phyloP scores from a whole-genome alignment of 148 eudicot species.

The Silene latifolia region DNA sequence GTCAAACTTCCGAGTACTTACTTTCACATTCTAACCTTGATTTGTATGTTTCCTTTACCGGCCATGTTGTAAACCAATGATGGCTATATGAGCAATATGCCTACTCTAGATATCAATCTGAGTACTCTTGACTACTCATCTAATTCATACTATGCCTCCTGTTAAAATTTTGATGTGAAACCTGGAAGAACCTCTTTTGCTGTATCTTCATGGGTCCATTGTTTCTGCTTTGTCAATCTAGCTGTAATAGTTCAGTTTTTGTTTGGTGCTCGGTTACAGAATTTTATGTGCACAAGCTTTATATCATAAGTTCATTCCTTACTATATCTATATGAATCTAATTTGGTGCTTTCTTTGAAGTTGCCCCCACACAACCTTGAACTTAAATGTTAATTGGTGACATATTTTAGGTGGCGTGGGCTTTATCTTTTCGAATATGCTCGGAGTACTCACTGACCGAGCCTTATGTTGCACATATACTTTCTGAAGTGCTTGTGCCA shows the following conservation, averaged over 20 bases:
- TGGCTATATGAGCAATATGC: not conserved
- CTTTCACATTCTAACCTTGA: not conserved
- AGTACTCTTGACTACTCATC: not conserved
- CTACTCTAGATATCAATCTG: not conserved
- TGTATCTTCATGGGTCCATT: not conserved
- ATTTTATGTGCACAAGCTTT: not conserved
- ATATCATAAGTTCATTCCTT: not conserved
- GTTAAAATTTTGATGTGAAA: not conserved
- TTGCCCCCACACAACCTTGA: not conserved
- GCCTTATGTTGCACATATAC: slow-evolving; percentile 61
- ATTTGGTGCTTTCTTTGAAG: not conserved
- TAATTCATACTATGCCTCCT: not conserved
- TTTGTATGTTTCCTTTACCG: not conserved
- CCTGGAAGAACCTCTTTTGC: not conserved
- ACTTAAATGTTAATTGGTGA: slow-evolving; percentile 14
- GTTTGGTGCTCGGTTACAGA: not conserved
- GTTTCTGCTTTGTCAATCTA: not conserved
- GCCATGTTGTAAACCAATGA: too few relatives aligned
- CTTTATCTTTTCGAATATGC: slow-evolving; percentile 53
- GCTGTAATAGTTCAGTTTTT: not conserved
- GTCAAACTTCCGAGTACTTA: not conserved
- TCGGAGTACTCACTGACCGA: slow-evolving; percentile 67
- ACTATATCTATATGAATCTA: not conserved
- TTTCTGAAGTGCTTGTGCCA: slow-evolving; percentile 49
- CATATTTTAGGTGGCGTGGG: slow-evolving; percentile 66